Evolutionary conservation across 176 grass and related monocot genomes (phyloP), one percentile per base, ranked within the genome.

Genomic region (Pontederia crassipes): DNA sequence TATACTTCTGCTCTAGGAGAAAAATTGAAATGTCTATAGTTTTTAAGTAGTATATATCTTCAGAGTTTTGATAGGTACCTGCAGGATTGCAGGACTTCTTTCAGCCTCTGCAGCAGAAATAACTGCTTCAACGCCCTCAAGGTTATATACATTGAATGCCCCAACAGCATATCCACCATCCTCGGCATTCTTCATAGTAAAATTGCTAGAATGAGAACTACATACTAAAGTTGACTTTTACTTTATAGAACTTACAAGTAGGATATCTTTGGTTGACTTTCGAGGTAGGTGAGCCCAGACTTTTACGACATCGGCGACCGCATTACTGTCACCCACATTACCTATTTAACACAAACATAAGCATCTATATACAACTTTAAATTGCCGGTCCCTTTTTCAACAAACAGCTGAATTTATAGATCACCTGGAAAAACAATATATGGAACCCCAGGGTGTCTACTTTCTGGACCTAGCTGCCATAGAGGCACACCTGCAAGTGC

Each of bases 391-490:
- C 17, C 13, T 72, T 55, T 52, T 13, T 72, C 58, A 58, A 50
- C 14, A 32, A 71, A 67, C 46, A 5, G 17, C 49, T 70, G 35
- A 57, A 61, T 55, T 57, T 64, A 17, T 49, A 70, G 78, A 74
- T 77, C 51, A 96, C 92, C 92, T 62, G 92, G 92, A 67, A 96
- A 96, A 80, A 96, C 92, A 81, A 96, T 96, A 75, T 96, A 96
- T 66, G 92, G 92, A 54, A 96, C 83, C 68, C 83, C 81, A 45
- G 92, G 92, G 68, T 88, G 84, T 80, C 79, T 90, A 80, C 92
- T 88, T 82, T 96, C 92, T 70, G 92, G 80, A 76, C 92, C 92
- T 52, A 96, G 80, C 62, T 87, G 83, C 92, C 92, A 96, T 70
- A 96, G 74, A 57, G 92, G 92, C 35, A 96, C 83, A 64, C 92